These are phyloP conservation scores for Monosporozyma siamensis DNA, from an alignment of 805 yeast genomes.

Conservation along the genomic window DNA sequence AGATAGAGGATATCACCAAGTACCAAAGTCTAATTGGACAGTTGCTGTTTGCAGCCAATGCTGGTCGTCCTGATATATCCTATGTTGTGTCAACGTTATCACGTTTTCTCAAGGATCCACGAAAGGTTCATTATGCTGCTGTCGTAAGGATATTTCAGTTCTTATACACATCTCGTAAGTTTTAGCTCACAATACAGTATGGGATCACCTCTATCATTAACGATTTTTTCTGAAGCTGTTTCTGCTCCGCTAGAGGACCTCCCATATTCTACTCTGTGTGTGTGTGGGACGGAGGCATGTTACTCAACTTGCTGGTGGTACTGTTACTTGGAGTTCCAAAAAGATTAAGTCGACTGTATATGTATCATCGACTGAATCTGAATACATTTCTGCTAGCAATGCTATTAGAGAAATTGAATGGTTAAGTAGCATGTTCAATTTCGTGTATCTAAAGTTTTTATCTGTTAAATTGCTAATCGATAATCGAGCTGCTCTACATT, in stretches of 20 bases:
- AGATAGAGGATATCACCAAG: neutral
- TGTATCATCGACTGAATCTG: too few relatives aligned
- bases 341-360: too few relatives aligned
- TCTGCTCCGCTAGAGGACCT: slow-evolving; percentile 5
- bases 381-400: too few relatives aligned
- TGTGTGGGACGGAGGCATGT: slow-evolving; percentile 10
- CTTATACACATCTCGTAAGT: slow-evolving; percentile 5
- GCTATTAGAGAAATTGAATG: too few relatives aligned
- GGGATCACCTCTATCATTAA: neutral
- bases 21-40: slow-evolving; percentile 7
- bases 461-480: too few relatives aligned
- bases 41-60: slow-evolving; percentile 6
- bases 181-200: slow-evolving; percentile 1
- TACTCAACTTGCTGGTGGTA: slow-evolving; percentile 6
- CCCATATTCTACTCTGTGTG: slow-evolving; percentile 10
- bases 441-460: too few relatives aligned
- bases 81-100: slow-evolving; percentile 5
- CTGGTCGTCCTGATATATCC: slow-evolving; percentile 11
- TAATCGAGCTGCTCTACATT: slow-evolving; percentile 5
- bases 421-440: too few relatives aligned
- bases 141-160: slow-evolving; percentile 6
- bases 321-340: slow-evolving; percentile 11
- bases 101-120: slow-evolving; percentile 6
- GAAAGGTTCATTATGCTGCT: slow-evolving; percentile 3
- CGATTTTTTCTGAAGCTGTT: slow-evolving; percentile 8